These are phyloP conservation scores for Alternaria tenuissima DNA, from an alignment of 2,329 filamentous ascomycete genomes.

Conservation along the genomic window DNA sequence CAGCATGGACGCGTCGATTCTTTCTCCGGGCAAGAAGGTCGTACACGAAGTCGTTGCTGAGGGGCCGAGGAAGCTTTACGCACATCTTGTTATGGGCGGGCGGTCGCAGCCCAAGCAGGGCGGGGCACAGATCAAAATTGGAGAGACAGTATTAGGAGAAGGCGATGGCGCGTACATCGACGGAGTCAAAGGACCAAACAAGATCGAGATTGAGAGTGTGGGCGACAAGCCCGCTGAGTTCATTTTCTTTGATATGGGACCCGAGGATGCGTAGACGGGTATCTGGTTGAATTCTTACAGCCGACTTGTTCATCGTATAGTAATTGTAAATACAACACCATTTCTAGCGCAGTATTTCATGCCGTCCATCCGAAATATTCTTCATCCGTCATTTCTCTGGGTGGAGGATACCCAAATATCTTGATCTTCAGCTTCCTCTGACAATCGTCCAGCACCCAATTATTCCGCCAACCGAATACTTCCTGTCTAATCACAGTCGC, in stretches of 20 bases:
- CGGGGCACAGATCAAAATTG: conserved; percentile 73
- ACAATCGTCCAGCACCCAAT: neutral
- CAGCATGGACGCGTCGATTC: conserved; percentile 80
- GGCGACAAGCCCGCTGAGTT: conserved; percentile 59
- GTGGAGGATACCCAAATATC: neutral
- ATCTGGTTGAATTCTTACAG: neutral
- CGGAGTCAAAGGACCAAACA: conserved; percentile 51
- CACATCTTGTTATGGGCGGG: conserved; percentile 78
- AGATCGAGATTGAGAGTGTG: conserved; percentile 57
- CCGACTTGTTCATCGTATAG: neutral
- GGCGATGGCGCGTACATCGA: conserved; percentile 84
- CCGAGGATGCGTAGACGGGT: conserved; percentile 27
- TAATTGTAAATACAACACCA: neutral
- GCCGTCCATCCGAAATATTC: neutral
- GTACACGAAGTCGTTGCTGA: conserved; percentile 75
- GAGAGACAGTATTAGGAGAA: conserved; percentile 74
- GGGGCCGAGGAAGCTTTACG: conserved; percentile 74
- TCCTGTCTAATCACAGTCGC: neutral
- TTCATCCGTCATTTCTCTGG: neutral
- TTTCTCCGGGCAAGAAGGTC: conserved; percentile 71
- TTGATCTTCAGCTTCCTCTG: neutral
- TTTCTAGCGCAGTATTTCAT: neutral
- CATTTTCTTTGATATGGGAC: conserved; percentile 60
- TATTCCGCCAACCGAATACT: neutral
- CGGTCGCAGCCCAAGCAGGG: conserved; percentile 68